Base-by-base conservation (phyloP, 441 rosid genomes). In the Jatropha multifida region DNA sequence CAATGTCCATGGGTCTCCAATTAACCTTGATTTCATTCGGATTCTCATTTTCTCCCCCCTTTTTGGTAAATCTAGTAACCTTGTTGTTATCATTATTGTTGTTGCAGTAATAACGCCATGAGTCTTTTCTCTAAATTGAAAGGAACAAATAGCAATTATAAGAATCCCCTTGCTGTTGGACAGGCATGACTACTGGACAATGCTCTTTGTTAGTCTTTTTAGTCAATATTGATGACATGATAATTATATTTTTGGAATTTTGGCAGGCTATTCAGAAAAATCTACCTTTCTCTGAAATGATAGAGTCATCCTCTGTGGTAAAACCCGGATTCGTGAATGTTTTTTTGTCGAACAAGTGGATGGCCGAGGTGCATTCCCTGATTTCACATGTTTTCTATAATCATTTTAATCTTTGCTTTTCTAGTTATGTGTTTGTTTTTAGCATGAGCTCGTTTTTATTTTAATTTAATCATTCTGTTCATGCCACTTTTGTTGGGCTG, bases 91-190 rank as follows among this genome's bases (percentile, higher is more conserved):
- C 7, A 44, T 44, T 44, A 44, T 44, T 44, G 9, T 63, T 70
- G 63, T 51, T 76, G 80, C 85, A 94, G 98, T 78, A 93, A 95
- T 74, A 91, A 93, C 85, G 99, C 99, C 67, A 93, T 94, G 99
- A 83, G 94, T 18, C 80, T 93, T 12, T 94, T 90, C 88, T 78
- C 94, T 40, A 83, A 84, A 64, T 81, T 94, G 4, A 92, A 88
- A 87, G 96, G 92, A 65, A 88, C 87, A 78, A 82, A 75, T 56
- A 82, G 85, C 62, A 84, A 77, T 64, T 92, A 87, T 78, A 86
- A 59, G 79, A 87, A 89, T 71, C 99, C 98, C 65, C 87, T 85
- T 15, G 87, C 94, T 18, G 94, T 95, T 74, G 98, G 96, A 78
- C 87, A 93, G 94, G 98, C 48, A 44, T 44, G 90, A 77, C 11